Conservation (phyloP, 2,329 filamentous ascomycete genomes). For the Leptosphaerulina australis region DNA sequence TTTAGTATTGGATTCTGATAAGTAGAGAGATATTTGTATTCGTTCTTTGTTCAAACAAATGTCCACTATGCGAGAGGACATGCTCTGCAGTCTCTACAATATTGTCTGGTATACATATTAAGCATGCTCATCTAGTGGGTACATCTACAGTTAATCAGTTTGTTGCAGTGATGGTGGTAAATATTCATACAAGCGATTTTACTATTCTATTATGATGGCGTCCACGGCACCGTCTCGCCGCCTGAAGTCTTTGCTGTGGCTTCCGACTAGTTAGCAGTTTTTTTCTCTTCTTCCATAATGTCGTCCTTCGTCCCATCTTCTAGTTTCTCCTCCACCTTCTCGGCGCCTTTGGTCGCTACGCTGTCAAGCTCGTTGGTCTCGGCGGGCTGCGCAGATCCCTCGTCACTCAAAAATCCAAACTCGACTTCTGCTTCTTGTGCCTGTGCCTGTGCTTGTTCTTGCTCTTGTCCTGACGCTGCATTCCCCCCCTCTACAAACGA, state of each 20-base stretch:
- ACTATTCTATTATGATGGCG: too few relatives aligned
- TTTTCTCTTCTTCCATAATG: background rate
- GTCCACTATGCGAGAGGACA: too few relatives aligned
- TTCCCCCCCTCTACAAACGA: constrained; percentile 7
- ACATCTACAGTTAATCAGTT: background rate
- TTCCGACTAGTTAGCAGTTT: background rate
- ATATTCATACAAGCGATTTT: constrained; percentile 1
- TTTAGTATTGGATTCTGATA: too few relatives aligned
- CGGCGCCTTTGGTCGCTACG: background rate
- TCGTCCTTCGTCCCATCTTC: background rate
- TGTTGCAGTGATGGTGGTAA: background rate
- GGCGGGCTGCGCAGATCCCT: background rate
- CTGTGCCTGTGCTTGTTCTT: background rate
- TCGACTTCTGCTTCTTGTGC: background rate
- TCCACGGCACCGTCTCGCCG: constrained; percentile 1
- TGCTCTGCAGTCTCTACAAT: too few relatives aligned
- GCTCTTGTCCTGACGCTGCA: background rate
- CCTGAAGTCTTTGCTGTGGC: constrained; percentile 2
- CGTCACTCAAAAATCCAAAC: background rate
- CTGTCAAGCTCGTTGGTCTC: background rate
- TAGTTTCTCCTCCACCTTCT: background rate
- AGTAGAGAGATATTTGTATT: too few relatives aligned
- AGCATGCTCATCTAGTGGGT: background rate
- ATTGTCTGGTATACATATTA: background rate
- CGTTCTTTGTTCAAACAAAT: too few relatives aligned